These are phyloP conservation scores for Massarina eburnea DNA, from an alignment of 2,329 filamentous ascomycete species.

Conservation along the genomic window DNA sequence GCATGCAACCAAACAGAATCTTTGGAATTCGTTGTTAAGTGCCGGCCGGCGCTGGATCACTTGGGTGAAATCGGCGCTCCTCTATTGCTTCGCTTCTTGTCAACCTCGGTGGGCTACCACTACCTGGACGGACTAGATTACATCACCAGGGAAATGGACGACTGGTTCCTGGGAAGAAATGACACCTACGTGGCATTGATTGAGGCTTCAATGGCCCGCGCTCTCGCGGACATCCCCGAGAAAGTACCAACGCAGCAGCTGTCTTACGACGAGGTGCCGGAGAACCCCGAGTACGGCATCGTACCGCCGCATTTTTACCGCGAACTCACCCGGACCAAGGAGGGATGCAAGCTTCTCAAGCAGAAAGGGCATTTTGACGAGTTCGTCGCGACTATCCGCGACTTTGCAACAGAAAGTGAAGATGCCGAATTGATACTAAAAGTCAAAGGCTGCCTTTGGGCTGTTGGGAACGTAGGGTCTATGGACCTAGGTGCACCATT, in stretches of 20 bases:
- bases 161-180: slow-evolving; percentile 97
- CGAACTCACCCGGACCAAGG: slow-evolving; percentile 86
- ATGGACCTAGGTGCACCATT: slow-evolving; percentile 98
- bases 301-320: slow-evolving; percentile 98
- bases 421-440: slow-evolving; percentile 86
- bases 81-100: slow-evolving; percentile 85
- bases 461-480: slow-evolving; percentile 94
- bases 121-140: slow-evolving; percentile 97
- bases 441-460: slow-evolving; percentile 96
- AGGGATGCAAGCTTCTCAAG: slow-evolving; percentile 85
- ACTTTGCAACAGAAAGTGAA: slow-evolving; percentile 81
- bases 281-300: slow-evolving; percentile 53
- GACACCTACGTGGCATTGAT: slow-evolving; percentile 94
- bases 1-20: slow-evolving; percentile 91
- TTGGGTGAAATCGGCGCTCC: slow-evolving; percentile 96
- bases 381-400: slow-evolving; percentile 84
- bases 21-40: slow-evolving; percentile 95
- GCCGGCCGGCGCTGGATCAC: slow-evolving; percentile 89
- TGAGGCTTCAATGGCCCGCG: slow-evolving; percentile 89
- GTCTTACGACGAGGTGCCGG: slow-evolving; percentile 48
- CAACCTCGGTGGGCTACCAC: slow-evolving; percentile 95
- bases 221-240: slow-evolving; percentile 67
- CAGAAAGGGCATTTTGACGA: slow-evolving; percentile 97
- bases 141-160: slow-evolving; percentile 99
- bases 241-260: slow-evolving; percentile 53